Base-by-base conservation (phyloP, 1,139 yeast species). In the Yueomyces sp. region DNA sequence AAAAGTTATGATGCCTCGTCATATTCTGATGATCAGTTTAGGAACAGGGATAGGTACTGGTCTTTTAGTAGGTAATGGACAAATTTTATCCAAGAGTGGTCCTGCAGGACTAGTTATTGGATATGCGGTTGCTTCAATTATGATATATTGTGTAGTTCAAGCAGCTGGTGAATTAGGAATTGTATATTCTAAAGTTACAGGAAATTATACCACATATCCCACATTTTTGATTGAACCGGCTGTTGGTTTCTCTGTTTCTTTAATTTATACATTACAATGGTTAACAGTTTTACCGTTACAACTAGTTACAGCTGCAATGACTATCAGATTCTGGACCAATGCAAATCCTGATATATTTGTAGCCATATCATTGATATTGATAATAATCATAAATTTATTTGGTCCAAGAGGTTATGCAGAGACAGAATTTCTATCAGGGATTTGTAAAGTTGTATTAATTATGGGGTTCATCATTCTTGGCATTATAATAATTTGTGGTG, bases 11-110 rank as follows among this genome's bases (percentile, higher is more conserved):
- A 65, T 65, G 45, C 61, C 70, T 27, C 60, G 76, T 40, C 77
- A 72, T 53, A 51, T 72, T 46, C 72, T 76, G 52, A 73, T 79
- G 78, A 81, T 84, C 49, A 81, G 91, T 36, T 69, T 84, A 41
- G 93, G 91, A 25, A 83, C 89, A 25, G 80, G 86, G 46, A 80
- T 84, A 44, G 95, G 94, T 62, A 78, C 84, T 4, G 89, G 89
- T 39, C 64, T 81, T 39, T 69, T 76, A 46, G 78, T 84, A 36
- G 93, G 94, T 38, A 71, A 82, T n/a, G 94, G 93, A 36, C 64
- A 69, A 19, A 74, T 86, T 1, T 66, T 83, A 48, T 60, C 66
- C 29, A 67, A 70, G 33, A 91, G 91, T 44, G 95, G 95, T 25
- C 93, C 93, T 2, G 86, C 81, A 2, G 82, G 83, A 37, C 64